These are phyloP conservation scores for Triticum aestivum DNA, from an alignment of 176 grass and related monocot species.

Conservation along the genomic window DNA sequence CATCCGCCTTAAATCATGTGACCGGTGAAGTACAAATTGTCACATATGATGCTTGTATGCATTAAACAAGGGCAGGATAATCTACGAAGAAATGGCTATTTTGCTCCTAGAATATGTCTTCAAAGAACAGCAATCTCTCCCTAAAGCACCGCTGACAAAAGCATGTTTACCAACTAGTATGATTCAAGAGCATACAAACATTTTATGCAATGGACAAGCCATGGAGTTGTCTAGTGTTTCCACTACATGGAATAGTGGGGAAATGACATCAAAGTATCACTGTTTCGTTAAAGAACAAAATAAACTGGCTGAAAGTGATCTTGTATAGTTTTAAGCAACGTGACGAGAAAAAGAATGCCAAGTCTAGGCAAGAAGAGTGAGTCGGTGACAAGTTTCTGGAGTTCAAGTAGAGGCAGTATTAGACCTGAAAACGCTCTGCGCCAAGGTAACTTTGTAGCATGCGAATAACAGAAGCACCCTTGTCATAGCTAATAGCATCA, in stretches of 20 bases:
- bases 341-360: neutral
- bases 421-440: slow-evolving; percentile 82
- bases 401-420: slow-evolving; percentile 12
- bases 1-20: slow-evolving; percentile 7
- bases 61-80: neutral
- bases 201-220: neutral
- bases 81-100: neutral
- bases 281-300: slow-evolving; percentile 24
- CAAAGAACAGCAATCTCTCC: neutral
- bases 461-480: slow-evolving; percentile 74
- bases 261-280: neutral
- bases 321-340: neutral
- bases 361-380: slow-evolving; percentile 14
- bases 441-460: slow-evolving; percentile 95
- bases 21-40: neutral
- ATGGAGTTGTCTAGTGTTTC: neutral
- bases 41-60: neutral
- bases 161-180: neutral
- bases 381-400: neutral
- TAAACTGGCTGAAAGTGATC: slow-evolving; percentile 5
- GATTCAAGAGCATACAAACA: slow-evolving; percentile 2
- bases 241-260: slow-evolving; percentile 12
- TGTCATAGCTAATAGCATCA: slow-evolving; percentile 88
- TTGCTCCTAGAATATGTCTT: neutral
- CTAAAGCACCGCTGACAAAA: slow-evolving; percentile 11